A percentile compares a stretch with the other conserved stretches of the same genome.
Evolutionary conservation across 2,329 filamentous ascomycete species (phyloP).

Genomic region (Domatiomyces globalis): DNA sequence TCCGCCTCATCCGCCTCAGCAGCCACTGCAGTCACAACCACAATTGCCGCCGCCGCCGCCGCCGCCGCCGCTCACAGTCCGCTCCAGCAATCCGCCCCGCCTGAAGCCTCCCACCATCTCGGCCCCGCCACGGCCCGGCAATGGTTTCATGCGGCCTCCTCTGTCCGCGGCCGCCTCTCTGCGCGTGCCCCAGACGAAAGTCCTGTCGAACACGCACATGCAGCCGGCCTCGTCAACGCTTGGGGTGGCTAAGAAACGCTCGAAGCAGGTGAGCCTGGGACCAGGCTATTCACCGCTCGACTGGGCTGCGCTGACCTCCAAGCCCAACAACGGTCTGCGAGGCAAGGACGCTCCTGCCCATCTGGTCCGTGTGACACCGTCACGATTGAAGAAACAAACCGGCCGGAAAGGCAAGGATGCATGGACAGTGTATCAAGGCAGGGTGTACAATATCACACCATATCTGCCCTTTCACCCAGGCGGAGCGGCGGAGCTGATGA

Average conservation of each 20-base stretch:
- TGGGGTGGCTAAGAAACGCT: slow-evolving; percentile 35
- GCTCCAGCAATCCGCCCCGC: slow-evolving; percentile 12
- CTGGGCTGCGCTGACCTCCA: slow-evolving; percentile 67
- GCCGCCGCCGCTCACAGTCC: slow-evolving; percentile 1
- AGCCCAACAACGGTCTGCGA: slow-evolving; percentile 51
- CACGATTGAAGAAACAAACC: slow-evolving; percentile 61
- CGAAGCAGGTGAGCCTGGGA: slow-evolving; percentile 55
- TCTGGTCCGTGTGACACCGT: slow-evolving; percentile 63
- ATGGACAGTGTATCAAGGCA: slow-evolving; percentile 79
- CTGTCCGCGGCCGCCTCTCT: slow-evolving; percentile 32
- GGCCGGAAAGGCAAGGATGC: slow-evolving; percentile 74
- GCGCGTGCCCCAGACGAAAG: slow-evolving; percentile 24
- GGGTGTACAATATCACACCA: slow-evolving; percentile 86
- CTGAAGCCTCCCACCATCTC: slow-evolving; percentile 17
- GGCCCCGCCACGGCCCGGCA: slow-evolving; percentile 17
- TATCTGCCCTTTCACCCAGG: slow-evolving; percentile 87
- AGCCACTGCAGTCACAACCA: slow-evolving; percentile 16
- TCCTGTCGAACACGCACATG: slow-evolving; percentile 13
- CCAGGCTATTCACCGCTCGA: slow-evolving; percentile 90
- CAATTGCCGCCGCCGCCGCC: slow-evolving; percentile 5
- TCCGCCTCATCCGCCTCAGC: slow-evolving; percentile 21
- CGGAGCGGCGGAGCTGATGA: slow-evolving; percentile 47
- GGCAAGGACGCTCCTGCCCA: slow-evolving; percentile 36
- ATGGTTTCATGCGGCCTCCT: slow-evolving; percentile 26
- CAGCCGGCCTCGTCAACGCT: slow-evolving; percentile 21